Percentiles rank a stretch among this genome's conserved stretches.
Conservation (phyloP, 805 yeast genomes). For the Yamadazyma olivae region DNA sequence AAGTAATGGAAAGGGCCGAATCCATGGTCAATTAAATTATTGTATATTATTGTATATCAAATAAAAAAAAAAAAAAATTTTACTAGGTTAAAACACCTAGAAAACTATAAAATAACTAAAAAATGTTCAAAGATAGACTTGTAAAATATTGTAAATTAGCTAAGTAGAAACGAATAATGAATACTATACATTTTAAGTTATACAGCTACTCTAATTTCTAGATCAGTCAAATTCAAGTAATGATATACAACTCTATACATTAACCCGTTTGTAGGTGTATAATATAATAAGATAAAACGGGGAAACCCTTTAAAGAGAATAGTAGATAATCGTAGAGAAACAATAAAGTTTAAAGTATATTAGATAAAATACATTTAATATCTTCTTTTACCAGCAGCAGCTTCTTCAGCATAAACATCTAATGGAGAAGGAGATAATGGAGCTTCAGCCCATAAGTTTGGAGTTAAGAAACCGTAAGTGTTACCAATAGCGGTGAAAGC, state of each 20-base stretch:
- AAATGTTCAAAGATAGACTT: too few species aligned
- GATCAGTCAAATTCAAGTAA: too few species aligned
- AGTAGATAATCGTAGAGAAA: too few species aligned
- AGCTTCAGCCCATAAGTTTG: constrained; percentile 94
- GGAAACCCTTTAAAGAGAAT: too few species aligned
- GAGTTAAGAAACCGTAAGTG: constrained; percentile 99
- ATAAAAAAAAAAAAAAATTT: constrained; percentile 12
- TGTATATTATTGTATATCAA: constrained; percentile 11
- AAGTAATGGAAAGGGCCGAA: constrained; percentile 64
- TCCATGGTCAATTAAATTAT: constrained; percentile 10
- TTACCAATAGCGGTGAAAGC: constrained; percentile 99
- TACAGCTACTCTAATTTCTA: too few species aligned
- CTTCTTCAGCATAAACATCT: constrained; percentile 89
- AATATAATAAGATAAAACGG: too few species aligned
- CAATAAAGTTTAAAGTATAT: too few species aligned
- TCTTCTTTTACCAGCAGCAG: constrained; percentile 71
- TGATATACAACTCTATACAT: too few species aligned
- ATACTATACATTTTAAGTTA: too few species aligned
- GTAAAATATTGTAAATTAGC: too few species aligned
- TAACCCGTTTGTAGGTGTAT: too few species aligned
- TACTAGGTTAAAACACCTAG: constrained; percentile 10
- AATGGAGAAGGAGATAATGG: constrained; percentile 88
- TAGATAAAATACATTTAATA: constrained; percentile 54
- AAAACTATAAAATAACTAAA: constrained; percentile 5
- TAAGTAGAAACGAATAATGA: too few species aligned